These are phyloP conservation scores for Spongispora temasekensis DNA, from an alignment of 1,284 basidiomycete genomes.

Conservation along the genomic window DNA sequence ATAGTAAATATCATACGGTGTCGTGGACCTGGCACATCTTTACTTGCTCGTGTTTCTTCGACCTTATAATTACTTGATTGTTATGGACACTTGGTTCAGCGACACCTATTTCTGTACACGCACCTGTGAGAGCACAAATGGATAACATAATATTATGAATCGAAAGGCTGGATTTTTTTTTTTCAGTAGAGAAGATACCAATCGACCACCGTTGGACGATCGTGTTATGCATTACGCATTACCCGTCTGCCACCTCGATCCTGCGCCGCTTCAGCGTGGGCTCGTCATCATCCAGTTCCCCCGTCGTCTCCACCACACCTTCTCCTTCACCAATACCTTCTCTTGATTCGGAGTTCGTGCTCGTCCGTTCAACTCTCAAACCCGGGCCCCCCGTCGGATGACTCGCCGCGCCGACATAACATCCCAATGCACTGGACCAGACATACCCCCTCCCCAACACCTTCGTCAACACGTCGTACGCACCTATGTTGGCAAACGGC, in stretches of 20 bases:
- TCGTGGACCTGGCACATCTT: no score
- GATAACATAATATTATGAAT: no score
- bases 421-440: conserved; percentile 61
- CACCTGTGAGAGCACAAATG: no score
- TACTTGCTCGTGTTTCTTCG: no score
- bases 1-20: no score
- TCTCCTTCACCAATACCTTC: neutral
- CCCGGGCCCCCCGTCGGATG: neutral
- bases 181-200: neutral
- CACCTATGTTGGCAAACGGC: conserved; percentile 74
- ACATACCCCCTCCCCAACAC: conserved; percentile 64
- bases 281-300: conserved; percentile 7
- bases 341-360: neutral
- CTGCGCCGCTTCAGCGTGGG: conserved; percentile 16
- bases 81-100: no score
- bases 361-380: neutral
- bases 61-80: no score
- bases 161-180: neutral
- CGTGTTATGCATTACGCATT: neutral
- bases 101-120: no score
- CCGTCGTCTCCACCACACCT: neutral
- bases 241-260: conserved; percentile 6
- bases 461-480: conserved; percentile 60
- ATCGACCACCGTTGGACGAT: neutral
- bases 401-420: conserved; percentile 43